A percentile compares a stretch with the other conserved stretches of the same genome.
These are phyloP conservation scores for cucumber (Cucumis sativus) DNA, from an alignment of 306 rosid species.

Conservation along the genomic window Cucumber_9930_V3 NC_026659.2:8450501-8451000, in stretches of 20 bases:
- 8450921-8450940: background rate
- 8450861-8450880: background rate
- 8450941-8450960: background rate
- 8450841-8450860: background rate
- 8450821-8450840: background rate
- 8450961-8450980: background rate
- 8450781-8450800: conserved; percentile 4
- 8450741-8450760: background rate
- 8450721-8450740: background rate
- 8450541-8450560: background rate
- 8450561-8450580: background rate
- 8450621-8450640: conserved; percentile 58
- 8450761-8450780: background rate
- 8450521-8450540: background rate
- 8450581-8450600: conserved; percentile 20
- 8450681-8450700: conserved; percentile 75
- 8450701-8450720: conserved; percentile 95
- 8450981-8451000: background rate
- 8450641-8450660: conserved; percentile 81
- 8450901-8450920: background rate
- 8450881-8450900: background rate
- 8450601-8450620: conserved; percentile 86
- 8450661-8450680: conserved; percentile 95
- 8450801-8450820: background rate
- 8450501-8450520: background rate